Evolutionary conservation across 345 rosid genomes (phyloP).

Genomic region (Carallia brachiata): DNA sequence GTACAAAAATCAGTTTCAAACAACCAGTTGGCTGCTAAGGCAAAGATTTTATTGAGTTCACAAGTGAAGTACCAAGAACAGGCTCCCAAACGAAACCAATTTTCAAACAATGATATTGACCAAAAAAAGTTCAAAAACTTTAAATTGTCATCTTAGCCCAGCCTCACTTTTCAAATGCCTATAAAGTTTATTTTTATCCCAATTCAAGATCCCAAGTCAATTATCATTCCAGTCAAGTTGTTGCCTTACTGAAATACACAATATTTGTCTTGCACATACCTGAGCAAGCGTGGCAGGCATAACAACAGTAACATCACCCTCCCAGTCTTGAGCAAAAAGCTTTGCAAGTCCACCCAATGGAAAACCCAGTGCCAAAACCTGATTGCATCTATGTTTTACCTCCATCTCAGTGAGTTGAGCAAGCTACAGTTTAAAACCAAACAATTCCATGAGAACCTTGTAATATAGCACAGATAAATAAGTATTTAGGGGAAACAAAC

Average conservation of each 20-base stretch:
- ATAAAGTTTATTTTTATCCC: neutral
- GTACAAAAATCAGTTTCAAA: neutral
- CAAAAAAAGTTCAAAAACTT: neutral
- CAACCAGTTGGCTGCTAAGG: neutral
- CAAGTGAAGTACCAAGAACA: neutral
- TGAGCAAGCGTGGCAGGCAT: slow-evolving; percentile 97
- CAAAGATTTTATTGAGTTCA: neutral
- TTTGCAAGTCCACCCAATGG: slow-evolving; percentile 88
- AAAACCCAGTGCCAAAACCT: slow-evolving; percentile 85
- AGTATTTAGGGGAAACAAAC: too few species aligned
- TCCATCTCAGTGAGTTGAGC: slow-evolving; percentile 60
- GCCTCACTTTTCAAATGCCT: neutral
- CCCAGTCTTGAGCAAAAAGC: slow-evolving; percentile 99
- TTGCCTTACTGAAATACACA: neutral
- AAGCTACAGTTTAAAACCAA: neutral
- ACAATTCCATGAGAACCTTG: too few species aligned
- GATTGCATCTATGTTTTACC: slow-evolving; percentile 92
- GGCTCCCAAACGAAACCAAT: neutral
- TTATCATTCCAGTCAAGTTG: neutral
- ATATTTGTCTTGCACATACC: slow-evolving; percentile 41
- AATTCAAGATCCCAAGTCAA: neutral
- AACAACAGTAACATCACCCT: slow-evolving; percentile 96
- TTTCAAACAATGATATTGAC: neutral
- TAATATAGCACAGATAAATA: too few species aligned
- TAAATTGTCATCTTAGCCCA: neutral